Percentiles rank a stretch among this genome's conserved stretches.
Evolutionary conservation across 2,329 filamentous ascomycete genomes (phyloP).

Genomic region (Harringtonia lauricola): DNA sequence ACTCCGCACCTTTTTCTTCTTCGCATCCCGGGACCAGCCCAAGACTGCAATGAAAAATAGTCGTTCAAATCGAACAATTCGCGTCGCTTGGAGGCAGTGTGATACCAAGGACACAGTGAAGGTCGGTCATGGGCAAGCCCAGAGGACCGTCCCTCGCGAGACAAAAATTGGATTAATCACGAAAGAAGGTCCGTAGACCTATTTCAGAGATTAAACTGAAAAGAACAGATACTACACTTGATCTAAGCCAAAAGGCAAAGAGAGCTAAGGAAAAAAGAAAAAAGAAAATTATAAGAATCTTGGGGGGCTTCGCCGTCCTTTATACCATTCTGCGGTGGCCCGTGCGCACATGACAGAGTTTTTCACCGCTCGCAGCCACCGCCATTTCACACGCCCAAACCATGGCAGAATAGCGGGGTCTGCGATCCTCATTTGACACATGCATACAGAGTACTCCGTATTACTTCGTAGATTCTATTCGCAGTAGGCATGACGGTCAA

Average conservation of each 20-base stretch:
- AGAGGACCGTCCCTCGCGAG: constrained; percentile 42
- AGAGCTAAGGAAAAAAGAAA: constrained; percentile 42
- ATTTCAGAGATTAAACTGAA: constrained; percentile 95
- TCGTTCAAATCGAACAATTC: no score
- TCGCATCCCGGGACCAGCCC: constrained; percentile 41
- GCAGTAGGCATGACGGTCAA: no score
- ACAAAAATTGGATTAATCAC: constrained; percentile 80
- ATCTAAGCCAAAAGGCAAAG: constrained; percentile 65
- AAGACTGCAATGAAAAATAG: constrained; percentile 47
- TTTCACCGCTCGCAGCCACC: constrained; percentile 1
- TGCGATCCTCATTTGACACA: no score
- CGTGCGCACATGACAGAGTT: constrained; percentile 1
- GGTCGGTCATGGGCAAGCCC: constrained; percentile 57
- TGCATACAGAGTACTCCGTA: no score
- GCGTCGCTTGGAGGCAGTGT: constrained; percentile 66
- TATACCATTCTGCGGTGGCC: constrained; percentile 9
- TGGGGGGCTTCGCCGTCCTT: constrained; percentile 1
- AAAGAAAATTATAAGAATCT: constrained; percentile 14
- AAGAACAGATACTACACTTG: constrained; percentile 96
- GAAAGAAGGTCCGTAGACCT: constrained; percentile 56
- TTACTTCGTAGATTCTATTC: no score
- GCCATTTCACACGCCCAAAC: no score
- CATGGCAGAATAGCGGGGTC: no score
- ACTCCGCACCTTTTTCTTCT: no score
- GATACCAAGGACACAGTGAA: constrained; percentile 65